A percentile compares a stretch with the other conserved stretches of the same genome.
Conservation (phyloP, 116 monocot species). For the Cymodocea nodosa region DNA sequence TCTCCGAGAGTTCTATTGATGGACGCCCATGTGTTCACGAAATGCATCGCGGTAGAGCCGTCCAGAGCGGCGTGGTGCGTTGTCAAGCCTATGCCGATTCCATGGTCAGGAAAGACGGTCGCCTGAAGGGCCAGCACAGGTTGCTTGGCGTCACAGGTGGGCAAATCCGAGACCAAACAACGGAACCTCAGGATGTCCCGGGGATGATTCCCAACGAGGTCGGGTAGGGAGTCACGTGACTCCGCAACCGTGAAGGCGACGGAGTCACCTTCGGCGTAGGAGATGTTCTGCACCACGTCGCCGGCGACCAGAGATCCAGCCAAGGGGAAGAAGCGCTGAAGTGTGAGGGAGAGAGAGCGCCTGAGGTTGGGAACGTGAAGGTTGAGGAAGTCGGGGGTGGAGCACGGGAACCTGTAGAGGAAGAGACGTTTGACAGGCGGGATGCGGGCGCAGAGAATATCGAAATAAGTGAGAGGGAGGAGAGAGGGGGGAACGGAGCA, state of each 20-base stretch:
- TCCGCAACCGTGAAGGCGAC: slow-evolving; percentile 13
- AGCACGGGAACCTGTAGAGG: slow-evolving; percentile 25
- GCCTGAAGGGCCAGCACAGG: slow-evolving; percentile 16
- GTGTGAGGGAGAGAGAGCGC: slow-evolving; percentile 29
- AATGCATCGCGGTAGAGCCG: slow-evolving; percentile 10
- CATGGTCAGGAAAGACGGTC: slow-evolving; percentile 12
- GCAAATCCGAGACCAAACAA: neutral
- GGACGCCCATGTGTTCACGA: slow-evolving; percentile 9
- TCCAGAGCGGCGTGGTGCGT: slow-evolving; percentile 11
- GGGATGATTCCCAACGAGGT: slow-evolving; percentile 3
- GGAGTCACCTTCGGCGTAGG: slow-evolving; percentile 10
- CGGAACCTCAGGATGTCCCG: neutral
- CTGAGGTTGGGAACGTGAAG: slow-evolving; percentile 27
- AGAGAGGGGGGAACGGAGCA: slow-evolving; percentile 8
- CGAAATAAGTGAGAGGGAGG: slow-evolving; percentile 29
- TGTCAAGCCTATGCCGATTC: slow-evolving; percentile 2
- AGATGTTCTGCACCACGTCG: neutral
- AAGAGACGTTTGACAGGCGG: slow-evolving; percentile 36
- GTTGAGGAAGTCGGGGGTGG: slow-evolving; percentile 18
- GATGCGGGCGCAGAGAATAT: slow-evolving; percentile 17
- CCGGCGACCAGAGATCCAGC: slow-evolving; percentile 18
- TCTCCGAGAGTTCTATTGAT: neutral
- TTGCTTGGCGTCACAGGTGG: neutral
- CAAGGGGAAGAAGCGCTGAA: slow-evolving; percentile 38
- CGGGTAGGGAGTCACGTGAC: slow-evolving; percentile 9